These are phyloP conservation scores for Eremochloa ophiuroides DNA, from an alignment of 176 grass and related monocot genomes.

Conservation along the genomic window DNA sequence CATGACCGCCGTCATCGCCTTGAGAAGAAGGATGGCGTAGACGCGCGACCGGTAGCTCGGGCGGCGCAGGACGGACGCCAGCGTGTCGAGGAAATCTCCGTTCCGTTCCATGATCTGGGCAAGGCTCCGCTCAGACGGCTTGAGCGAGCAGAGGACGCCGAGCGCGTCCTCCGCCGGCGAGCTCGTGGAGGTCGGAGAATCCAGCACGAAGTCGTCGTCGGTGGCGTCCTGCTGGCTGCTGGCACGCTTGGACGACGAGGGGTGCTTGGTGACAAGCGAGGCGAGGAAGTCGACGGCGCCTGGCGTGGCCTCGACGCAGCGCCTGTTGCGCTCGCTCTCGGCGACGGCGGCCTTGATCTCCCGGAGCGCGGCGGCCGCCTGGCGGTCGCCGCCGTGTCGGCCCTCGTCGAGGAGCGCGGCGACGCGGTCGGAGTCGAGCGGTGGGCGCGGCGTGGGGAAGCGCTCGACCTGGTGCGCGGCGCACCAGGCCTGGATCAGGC, in stretches of 20 bases:
- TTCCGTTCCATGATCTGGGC: constrained; percentile 22
- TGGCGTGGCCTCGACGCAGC: constrained; percentile 34
- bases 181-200: constrained; percentile 24
- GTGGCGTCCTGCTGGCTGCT: neutral
- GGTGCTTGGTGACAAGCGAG: constrained; percentile 9
- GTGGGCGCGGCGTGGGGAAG: constrained; percentile 57
- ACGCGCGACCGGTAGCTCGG: constrained; percentile 56
- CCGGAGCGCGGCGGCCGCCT: constrained; percentile 24
- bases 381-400: neutral
- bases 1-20: constrained; percentile 30
- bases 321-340: constrained; percentile 61
- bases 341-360: constrained; percentile 46
- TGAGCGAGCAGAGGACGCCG: constrained; percentile 46
- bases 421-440: constrained; percentile 41
- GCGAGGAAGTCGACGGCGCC: constrained; percentile 46
- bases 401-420: constrained; percentile 42
- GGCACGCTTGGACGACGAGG: neutral
- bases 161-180: constrained; percentile 54
- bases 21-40: constrained; percentile 43
- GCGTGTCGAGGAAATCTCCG: constrained; percentile 17
- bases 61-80: constrained; percentile 37
- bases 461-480: constrained; percentile 55
- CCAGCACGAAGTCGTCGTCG: neutral
- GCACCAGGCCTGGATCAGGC: constrained; percentile 90
- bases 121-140: constrained; percentile 37